Evolutionary conservation across 2,329 filamentous ascomycete species (phyloP).

Genomic region (Rachicladosporium sp.): DNA sequence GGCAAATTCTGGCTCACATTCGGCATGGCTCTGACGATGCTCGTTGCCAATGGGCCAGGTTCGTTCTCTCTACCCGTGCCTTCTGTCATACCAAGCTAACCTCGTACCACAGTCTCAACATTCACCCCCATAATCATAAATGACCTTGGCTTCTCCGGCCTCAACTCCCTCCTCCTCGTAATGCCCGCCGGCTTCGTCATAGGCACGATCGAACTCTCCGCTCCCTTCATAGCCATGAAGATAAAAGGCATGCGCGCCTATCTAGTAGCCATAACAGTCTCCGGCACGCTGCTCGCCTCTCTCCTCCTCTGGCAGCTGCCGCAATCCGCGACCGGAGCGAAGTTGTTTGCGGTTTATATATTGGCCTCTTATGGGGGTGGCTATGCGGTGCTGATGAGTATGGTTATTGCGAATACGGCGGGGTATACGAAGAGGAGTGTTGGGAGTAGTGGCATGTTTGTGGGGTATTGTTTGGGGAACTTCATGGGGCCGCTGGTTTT

Average conservation of each 20-base stretch:
- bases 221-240: slow-evolving; percentile 30
- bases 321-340: slow-evolving; percentile 27
- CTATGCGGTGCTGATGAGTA: slow-evolving; percentile 40
- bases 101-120: slow-evolving; percentile 23
- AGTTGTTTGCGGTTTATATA: slow-evolving; percentile 39
- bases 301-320: slow-evolving; percentile 35
- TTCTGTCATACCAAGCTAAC: no score
- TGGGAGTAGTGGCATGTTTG: slow-evolving; percentile 37
- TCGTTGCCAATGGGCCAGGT: slow-evolving; percentile 32
- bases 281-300: slow-evolving; percentile 30
- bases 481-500: slow-evolving; percentile 35
- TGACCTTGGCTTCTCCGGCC: slow-evolving; percentile 31
- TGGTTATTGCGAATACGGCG: slow-evolving; percentile 39
- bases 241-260: slow-evolving; percentile 25
- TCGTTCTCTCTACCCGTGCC: neutral
- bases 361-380: slow-evolving; percentile 34
- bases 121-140: slow-evolving; percentile 36
- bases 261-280: slow-evolving; percentile 29
- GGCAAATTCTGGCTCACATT: slow-evolving; percentile 32
- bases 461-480: slow-evolving; percentile 40
- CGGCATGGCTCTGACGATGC: slow-evolving; percentile 27
- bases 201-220: slow-evolving; percentile 28
- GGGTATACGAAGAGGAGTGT: slow-evolving; percentile 41
- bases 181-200: slow-evolving; percentile 30
- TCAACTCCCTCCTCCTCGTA: slow-evolving; percentile 32